Evolutionary conservation across 192 early-diverging fungal species (phyloP).

Genomic region (Piromyces finnis): DNA sequence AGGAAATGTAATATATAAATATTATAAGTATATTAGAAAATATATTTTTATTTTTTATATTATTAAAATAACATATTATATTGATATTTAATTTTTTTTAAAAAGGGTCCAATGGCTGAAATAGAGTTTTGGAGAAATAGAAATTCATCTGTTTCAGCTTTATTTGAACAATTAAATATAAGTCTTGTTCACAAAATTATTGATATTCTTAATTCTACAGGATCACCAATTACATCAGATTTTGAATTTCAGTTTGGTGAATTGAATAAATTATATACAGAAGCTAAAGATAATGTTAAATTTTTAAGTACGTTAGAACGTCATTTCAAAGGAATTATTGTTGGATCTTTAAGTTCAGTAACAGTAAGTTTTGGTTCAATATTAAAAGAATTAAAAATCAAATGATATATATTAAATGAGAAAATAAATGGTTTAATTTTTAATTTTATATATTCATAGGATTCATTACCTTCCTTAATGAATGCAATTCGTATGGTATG

Average conservation of each 20-base stretch:
- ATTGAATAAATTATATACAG: slow-evolving; percentile 36
- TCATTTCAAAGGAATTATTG: slow-evolving; percentile 40
- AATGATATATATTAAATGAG: too few relatives aligned
- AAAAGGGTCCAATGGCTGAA: slow-evolving; percentile 36
- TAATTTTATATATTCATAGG: too few relatives aligned
- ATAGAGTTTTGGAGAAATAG: slow-evolving; percentile 45
- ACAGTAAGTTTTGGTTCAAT: slow-evolving; percentile 1
- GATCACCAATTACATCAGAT: slow-evolving; percentile 16
- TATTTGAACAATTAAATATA: slow-evolving; percentile 37
- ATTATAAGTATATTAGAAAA: not conserved
- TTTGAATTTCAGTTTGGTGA: slow-evolving; percentile 35
- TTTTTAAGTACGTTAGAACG: slow-evolving; percentile 41
- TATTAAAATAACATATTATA: not conserved
- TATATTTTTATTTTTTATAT: too few relatives aligned
- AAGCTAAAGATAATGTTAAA: slow-evolving; percentile 48
- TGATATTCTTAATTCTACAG: slow-evolving; percentile 18
- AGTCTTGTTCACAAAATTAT: slow-evolving; percentile 35
- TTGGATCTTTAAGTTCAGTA: slow-evolving; percentile 24
- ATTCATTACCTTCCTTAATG: slow-evolving; percentile 31
- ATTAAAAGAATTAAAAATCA: not conserved
- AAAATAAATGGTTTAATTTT: too few relatives aligned
- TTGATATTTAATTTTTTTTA: not conserved
- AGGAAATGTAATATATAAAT: not conserved
- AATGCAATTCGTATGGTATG: slow-evolving; percentile 49
- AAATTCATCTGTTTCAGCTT: slow-evolving; percentile 25